A percentile compares a stretch with the other conserved stretches of the same genome.
These are phyloP conservation scores for Colletotrichum truncatum DNA, from an alignment of 2,329 filamentous ascomycete genomes.

Conservation along the genomic window DNA sequence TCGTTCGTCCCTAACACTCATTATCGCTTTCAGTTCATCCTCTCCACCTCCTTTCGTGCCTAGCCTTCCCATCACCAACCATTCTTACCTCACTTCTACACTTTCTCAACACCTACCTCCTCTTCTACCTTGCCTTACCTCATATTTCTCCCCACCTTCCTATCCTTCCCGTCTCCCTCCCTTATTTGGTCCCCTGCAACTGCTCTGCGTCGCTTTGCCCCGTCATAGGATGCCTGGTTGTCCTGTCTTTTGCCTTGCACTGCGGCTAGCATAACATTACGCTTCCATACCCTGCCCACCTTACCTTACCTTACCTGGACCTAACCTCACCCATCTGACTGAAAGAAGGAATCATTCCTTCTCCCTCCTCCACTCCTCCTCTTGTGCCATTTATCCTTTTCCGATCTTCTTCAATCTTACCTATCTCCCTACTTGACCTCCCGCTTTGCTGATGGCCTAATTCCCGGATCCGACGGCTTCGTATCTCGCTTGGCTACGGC, in stretches of 20 bases:
- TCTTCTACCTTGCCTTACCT: background rate
- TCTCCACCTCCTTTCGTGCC: background rate
- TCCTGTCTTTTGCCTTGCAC: constrained; percentile 22
- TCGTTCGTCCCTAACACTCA: background rate
- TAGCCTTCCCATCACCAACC: background rate
- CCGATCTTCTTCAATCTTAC: constrained; percentile 1
- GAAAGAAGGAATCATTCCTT: background rate
- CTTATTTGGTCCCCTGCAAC: background rate
- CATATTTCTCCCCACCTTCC: background rate
- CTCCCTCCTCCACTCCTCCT: background rate
- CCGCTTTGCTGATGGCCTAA: constrained; percentile 25
- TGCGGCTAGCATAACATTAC: constrained; percentile 4
- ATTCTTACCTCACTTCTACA: background rate
- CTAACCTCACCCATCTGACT: constrained; percentile 13
- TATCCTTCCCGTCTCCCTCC: background rate
- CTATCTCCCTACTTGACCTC: background rate
- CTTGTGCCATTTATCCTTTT: too few species aligned
- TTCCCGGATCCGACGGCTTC: constrained; percentile 22
- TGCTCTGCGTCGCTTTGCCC: background rate
- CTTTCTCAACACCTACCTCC: background rate
- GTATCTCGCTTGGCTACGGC: constrained; percentile 7
- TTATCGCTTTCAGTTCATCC: background rate
- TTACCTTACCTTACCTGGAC: constrained; percentile 2
- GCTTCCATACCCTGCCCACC: background rate
- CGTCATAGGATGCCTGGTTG: constrained; percentile 6